A percentile compares a stretch with the other conserved stretches of the same genome.
Evolutionary conservation across 495 filamentous ascomycete species (phyloP).

Genomic region (Xylaria palmicola): DNA sequence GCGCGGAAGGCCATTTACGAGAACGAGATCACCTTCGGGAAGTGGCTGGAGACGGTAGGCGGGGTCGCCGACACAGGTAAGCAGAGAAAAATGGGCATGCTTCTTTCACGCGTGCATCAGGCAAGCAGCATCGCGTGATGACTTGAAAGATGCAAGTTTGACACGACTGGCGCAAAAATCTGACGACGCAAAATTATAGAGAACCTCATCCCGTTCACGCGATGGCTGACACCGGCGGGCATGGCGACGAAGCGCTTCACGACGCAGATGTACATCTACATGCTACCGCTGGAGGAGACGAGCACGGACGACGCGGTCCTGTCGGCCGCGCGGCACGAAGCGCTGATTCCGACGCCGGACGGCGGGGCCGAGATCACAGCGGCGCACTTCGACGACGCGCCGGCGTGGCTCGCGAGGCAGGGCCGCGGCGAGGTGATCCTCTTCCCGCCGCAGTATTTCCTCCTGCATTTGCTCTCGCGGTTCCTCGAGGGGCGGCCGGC

Average conservation of each 20-base stretch:
- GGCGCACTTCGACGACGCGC: constrained; percentile 69
- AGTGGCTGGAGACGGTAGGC: constrained; percentile 63
- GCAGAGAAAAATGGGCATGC: not conserved
- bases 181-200: constrained; percentile 39
- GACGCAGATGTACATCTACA: constrained; percentile 95
- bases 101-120: too few species aligned
- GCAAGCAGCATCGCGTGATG: too few species aligned
- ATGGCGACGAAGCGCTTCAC: constrained; percentile 72
- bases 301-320: constrained; percentile 34
- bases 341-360: constrained; percentile 63
- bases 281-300: constrained; percentile 66
- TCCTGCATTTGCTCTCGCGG: constrained; percentile 63
- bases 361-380: constrained; percentile 83
- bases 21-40: constrained; percentile 55
- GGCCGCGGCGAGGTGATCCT: constrained; percentile 68
- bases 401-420: constrained; percentile 66
- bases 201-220: constrained; percentile 76
- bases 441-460: constrained; percentile 86
- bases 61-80: constrained; percentile 67
- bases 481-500: constrained; percentile 54
- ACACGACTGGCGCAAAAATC: too few species aligned
- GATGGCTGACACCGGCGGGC: constrained; percentile 77
- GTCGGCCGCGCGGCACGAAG: constrained; percentile 32
- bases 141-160: not conserved
- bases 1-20: constrained; percentile 68